Conservation (phyloP, 163 green algal species). For the Chlamydomonas reinhardtii region DNA sequence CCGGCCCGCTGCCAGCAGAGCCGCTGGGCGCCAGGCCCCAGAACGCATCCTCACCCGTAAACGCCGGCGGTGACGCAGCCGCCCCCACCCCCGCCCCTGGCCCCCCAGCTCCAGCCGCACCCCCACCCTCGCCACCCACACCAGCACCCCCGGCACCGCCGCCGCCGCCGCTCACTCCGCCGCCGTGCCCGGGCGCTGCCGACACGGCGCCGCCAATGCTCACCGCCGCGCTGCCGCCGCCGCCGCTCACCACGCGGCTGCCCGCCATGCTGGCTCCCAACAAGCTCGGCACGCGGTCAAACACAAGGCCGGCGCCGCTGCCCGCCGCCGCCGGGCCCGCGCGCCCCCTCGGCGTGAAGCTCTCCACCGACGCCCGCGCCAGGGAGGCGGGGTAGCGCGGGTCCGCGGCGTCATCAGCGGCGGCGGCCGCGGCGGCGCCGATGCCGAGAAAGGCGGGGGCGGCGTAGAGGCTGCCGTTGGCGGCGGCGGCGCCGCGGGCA, state of each 20-base stretch:
- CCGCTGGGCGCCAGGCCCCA: too few species aligned
- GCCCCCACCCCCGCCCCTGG: too few species aligned
- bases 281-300: background rate
- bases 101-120: too few species aligned
- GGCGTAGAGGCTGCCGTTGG: background rate
- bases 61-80: background rate
- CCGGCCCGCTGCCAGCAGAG: too few species aligned
- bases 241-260: background rate
- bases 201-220: background rate
- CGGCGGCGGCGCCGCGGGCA: background rate
- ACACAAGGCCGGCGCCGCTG: conserved; percentile 12
- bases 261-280: background rate
- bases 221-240: too few species aligned
- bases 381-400: conserved; percentile 27
- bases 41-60: background rate
- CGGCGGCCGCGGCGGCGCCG: background rate
- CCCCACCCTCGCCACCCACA: too few species aligned
- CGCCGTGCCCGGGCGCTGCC: background rate
- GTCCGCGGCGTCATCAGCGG: background rate
- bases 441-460: background rate
- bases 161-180: background rate
- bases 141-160: too few species aligned
- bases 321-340: background rate
- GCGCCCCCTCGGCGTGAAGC: background rate
- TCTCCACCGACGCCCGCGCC: background rate